These are phyloP conservation scores for Scutellaria minor DNA, from an alignment of 257 asterid species.

Conservation along the genomic window DNA sequence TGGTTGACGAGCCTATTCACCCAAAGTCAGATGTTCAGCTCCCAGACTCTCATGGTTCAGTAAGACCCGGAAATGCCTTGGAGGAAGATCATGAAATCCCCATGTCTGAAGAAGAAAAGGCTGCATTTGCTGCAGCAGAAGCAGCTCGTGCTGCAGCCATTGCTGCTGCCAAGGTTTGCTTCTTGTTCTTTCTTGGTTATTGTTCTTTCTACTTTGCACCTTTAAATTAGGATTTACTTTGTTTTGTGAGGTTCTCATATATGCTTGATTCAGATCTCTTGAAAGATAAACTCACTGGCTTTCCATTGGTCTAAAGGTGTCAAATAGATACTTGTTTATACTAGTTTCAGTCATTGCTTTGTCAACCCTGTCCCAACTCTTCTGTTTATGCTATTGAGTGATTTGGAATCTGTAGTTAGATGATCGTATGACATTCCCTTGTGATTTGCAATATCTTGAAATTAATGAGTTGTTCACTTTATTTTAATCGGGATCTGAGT, in stretches of 20 bases:
- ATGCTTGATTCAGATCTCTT: slow-evolving; percentile 25
- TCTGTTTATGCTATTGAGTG: slow-evolving; percentile 20
- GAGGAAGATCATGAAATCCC: slow-evolving; percentile 53
- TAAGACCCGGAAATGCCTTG: slow-evolving; percentile 46
- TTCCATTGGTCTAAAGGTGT: slow-evolving; percentile 11
- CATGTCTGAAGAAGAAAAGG: slow-evolving; percentile 90
- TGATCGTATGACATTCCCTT: slow-evolving; percentile 7
- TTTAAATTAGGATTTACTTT: slow-evolving; percentile 23
- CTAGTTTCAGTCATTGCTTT: slow-evolving; percentile 13
- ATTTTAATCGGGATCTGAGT: slow-evolving; percentile 17
- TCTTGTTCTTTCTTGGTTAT: slow-evolving; percentile 32
- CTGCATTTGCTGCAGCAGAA: slow-evolving; percentile 93
- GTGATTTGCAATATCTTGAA: slow-evolving; percentile 24
- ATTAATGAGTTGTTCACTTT: slow-evolving; percentile 10
- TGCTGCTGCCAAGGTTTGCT: slow-evolving; percentile 96
- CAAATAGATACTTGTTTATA: slow-evolving; percentile 22
- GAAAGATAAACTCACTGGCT: slow-evolving; percentile 1
- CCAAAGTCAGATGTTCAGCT: slow-evolving; percentile 54
- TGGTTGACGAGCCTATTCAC: slow-evolving; percentile 46
- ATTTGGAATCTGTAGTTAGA: slow-evolving; percentile 24
- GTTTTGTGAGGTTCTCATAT: slow-evolving; percentile 20
- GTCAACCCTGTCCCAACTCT: slow-evolving; percentile 13
- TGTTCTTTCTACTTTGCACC: slow-evolving; percentile 29
- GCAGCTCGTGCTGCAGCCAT: slow-evolving; percentile 91
- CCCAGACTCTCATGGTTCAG: slow-evolving; percentile 62